Evolutionary conservation across 768 basidiomycete species (phyloP), one percentile per base, ranked within the genome.

Genomic region (Melanogaster broomeanus): DNA sequence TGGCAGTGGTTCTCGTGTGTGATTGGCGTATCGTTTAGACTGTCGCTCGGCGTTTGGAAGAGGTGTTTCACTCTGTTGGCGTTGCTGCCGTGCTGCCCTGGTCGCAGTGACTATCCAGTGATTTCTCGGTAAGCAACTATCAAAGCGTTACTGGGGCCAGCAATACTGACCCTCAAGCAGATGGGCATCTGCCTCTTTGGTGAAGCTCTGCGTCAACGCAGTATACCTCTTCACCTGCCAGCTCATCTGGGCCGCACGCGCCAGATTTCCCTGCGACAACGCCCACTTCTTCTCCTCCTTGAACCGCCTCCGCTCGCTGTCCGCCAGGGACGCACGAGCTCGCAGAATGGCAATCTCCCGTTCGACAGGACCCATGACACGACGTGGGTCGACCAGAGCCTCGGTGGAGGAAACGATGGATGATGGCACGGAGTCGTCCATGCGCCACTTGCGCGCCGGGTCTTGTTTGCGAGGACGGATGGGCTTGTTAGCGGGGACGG

Each of bases 211-310:
- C 79, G 86, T 88, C 49, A 93, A 72, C 25, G 85, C 82, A 30
- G 86, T 82, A 68, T 89, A 92, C 18, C 85, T 80, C 72, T 87
- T 87, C 52, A 90, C 87, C 67, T 90, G 87, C 85, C 88, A 90
- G 61, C 83, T 84, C 77, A 92, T 83, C 72, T 93, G 85, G 24
- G 77, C 74, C 27, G 90, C 90, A 41, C 89, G 80, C 9, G 88
- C 83, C 39, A 73, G 53, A 63, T 93, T 90, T 0, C 89, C 89
- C 64, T 87, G 84, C 18, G 87, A 87, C 34, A 85, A 64, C 1
- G 91, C 91, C 91, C 91, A 93, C 65, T 91, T 90, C 57, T 83
- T 78, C 69, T 93, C 91, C 69, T 93, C 91, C 73, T 84, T 88
- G 72, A 84, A 88, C 48, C 89, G 78, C 35, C 91, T 78, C 18